Evolutionary conservation across 176 grass and related monocot genomes (phyloP), one percentile per base, ranked within the genome.

Genomic region (sorghum (Sorghum bicolor)): DNA sequence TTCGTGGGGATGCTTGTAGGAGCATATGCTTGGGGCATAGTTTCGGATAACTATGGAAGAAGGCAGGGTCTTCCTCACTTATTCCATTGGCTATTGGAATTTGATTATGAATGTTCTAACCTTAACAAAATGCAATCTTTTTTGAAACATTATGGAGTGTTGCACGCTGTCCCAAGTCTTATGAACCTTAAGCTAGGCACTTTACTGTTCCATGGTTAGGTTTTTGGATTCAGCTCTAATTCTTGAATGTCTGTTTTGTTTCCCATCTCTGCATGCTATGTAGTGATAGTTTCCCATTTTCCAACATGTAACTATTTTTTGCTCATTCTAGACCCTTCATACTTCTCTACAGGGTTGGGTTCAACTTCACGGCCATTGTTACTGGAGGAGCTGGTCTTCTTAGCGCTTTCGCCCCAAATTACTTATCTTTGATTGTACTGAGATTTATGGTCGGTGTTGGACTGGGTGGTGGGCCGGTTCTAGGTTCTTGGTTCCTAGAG

Each of bases 1-100:
- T 98, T 98, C 76, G 53, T 91, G 63, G 96, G 96, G 77, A 93
- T 98, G 96, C 85, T 98, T 34, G 78, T 98, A n/a, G 96, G 96
- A 57, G 87, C 90, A 65, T 98, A 95, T 83, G 94, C 87, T 70
- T 95, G 96, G 96, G 96, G 96, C 45, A 88, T 95, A 64, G 92
- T 98, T 84, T 98, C 96, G 0, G 95, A 98, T 77, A 95, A 95
- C 78, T 88, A 98, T 3, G 96, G 95, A 38, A 88, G 96, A 90
- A 95, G 96, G 96, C 58, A 88, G 34, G 80, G 70, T 90, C 30
- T 75, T 86, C 40, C 17, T 78, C 87, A 2, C 36, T 28, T 64
- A 10, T 81, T 72, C 10, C 16, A 15, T 52, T 39, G 31, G 66
- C 47, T 68, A 25, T 10, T 77, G 31, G 2, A 30, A 25, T 20